Evolutionary conservation across 345 rosid genomes (phyloP).

Genomic region (Lepidium didymum): DNA sequence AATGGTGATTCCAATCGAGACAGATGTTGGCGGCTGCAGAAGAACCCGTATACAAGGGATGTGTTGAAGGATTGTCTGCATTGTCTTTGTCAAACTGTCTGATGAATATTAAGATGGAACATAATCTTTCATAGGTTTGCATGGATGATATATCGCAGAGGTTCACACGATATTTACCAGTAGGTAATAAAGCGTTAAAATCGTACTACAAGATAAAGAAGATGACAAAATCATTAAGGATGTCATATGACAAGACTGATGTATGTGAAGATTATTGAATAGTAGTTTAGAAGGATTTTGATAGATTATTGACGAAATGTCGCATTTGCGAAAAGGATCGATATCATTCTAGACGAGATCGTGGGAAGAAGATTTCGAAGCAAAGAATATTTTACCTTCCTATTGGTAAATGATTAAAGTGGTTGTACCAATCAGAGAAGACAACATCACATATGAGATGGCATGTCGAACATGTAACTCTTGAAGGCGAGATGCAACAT

Average conservation of each 20-base stretch:
- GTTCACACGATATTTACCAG: background rate
- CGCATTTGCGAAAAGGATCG: background rate
- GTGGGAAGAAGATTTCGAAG: background rate
- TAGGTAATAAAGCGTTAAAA: background rate
- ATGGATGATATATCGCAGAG: no score
- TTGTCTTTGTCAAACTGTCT: no score
- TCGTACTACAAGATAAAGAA: background rate
- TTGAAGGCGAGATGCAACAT: no score
- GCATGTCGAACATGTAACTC: background rate
- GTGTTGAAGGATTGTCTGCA: no score
- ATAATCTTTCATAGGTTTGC: no score
- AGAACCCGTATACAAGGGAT: no score
- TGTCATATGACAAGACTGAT: background rate
- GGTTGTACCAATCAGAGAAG: background rate
- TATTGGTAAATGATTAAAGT: background rate
- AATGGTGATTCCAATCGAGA: no score
- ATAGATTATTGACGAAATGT: background rate
- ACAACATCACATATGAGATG: background rate
- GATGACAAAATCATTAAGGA: background rate
- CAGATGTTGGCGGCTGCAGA: no score
- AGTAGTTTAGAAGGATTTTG: background rate
- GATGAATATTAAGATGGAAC: no score
- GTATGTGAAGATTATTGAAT: background rate
- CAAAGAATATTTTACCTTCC: background rate
- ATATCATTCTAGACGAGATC: background rate